A percentile compares a stretch with the other conserved stretches of the same genome.
Conservation (phyloP, 2,329 filamentous ascomycete genomes). For the Sclerotinia trifoliorum region DNA sequence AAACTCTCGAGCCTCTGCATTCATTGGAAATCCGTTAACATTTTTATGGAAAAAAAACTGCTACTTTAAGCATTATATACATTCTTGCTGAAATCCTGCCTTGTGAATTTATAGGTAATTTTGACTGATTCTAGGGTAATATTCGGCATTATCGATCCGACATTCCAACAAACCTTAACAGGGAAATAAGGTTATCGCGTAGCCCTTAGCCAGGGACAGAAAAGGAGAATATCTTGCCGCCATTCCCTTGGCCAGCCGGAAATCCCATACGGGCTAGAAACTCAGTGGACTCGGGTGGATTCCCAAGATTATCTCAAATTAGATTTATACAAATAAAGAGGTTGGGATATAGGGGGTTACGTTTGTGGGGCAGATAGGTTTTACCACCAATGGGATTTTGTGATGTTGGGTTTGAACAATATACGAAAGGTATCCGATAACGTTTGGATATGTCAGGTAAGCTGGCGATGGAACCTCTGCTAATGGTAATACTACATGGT, state of each 20-base stretch:
- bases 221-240: background rate
- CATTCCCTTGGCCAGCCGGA: background rate
- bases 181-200: slow-evolving; percentile 1
- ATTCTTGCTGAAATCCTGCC: background rate
- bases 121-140: background rate
- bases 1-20: background rate
- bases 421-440: background rate
- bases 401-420: background rate
- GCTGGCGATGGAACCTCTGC: background rate
- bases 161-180: background rate
- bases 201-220: background rate
- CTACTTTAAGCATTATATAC: background rate
- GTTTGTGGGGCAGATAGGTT: background rate
- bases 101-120: background rate
- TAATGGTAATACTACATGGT: background rate
- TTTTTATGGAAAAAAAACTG: background rate
- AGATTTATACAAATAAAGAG: background rate
- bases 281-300: no score
- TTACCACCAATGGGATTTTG: background rate
- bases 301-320: no score
- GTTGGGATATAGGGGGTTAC: background rate
- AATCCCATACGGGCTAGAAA: background rate
- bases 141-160: background rate
- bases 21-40: background rate
- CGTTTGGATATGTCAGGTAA: background rate